Evolutionary conservation across 2,329 filamentous ascomycete species (phyloP).

Genomic region (Microsporum ferrugineum): DNA sequence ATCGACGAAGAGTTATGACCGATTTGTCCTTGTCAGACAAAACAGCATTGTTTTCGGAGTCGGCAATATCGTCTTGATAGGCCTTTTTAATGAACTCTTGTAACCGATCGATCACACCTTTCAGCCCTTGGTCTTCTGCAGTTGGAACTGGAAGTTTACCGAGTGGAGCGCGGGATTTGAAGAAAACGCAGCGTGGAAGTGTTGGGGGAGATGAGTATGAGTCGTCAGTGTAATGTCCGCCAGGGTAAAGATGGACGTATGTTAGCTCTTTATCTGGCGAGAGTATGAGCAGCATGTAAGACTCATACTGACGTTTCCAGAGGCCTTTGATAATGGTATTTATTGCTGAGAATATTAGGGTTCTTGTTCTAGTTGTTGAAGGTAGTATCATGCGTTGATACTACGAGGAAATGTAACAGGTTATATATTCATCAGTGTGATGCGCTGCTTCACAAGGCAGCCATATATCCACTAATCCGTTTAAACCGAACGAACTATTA

Average conservation of each 20-base stretch:
- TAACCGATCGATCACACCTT: not conserved
- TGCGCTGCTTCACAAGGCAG: too few relatives aligned
- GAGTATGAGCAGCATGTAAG: not conserved
- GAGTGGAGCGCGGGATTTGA: not conserved
- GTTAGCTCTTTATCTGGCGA: not conserved
- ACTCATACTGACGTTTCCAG: not conserved
- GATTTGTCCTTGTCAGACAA: not conserved
- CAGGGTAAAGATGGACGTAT: not conserved
- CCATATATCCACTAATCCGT: not conserved
- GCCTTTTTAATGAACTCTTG: not conserved
- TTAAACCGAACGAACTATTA: too few relatives aligned
- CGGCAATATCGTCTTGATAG: not conserved
- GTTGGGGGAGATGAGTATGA: not conserved
- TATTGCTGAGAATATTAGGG: too few relatives aligned
- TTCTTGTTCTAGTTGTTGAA: too few relatives aligned
- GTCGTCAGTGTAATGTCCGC: not conserved
- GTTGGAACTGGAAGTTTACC: not conserved
- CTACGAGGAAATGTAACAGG: too few relatives aligned
- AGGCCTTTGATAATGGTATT: not conserved
- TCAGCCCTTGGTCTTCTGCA: not conserved
- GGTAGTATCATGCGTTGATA: too few relatives aligned
- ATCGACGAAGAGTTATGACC: not conserved
- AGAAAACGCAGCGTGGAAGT: not conserved
- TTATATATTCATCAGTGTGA: too few relatives aligned
- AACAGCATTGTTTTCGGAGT: not conserved